A percentile compares a stretch with the other conserved stretches of the same genome.
Evolutionary conservation across 1,284 basidiomycete species (phyloP).

Genomic region (Sanghuangporus weigelae): DNA sequence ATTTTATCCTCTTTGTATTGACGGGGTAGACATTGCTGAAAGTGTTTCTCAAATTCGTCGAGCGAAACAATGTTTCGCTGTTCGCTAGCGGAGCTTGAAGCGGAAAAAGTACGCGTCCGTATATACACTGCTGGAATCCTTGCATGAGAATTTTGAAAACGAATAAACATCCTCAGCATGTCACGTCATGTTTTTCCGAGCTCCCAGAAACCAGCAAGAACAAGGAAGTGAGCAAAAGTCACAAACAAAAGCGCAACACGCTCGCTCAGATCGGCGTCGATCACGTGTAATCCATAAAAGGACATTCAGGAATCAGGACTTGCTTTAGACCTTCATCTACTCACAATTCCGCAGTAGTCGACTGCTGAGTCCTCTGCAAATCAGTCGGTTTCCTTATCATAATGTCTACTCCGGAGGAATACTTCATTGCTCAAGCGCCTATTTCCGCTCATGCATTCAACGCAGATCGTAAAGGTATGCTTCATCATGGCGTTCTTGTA

Average conservation of each 20-base stretch:
- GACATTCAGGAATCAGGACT: not conserved
- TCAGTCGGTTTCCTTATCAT: not conserved
- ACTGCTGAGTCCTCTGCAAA: conserved; percentile 73
- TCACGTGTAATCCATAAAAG: not conserved
- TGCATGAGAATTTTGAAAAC: too few relatives aligned
- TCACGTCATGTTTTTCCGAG: not conserved
- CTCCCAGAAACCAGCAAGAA: too few relatives aligned
- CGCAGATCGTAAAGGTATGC: conserved; percentile 76
- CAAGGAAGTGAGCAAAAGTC: not conserved
- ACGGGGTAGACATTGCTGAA: conserved; percentile 35
- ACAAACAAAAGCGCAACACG: not conserved
- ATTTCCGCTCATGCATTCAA: conserved; percentile 93
- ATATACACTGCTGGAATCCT: not conserved
- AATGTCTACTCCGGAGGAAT: conserved; percentile 77
- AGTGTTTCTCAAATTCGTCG: conserved; percentile 39
- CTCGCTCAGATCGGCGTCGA: not conserved
- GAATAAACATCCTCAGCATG: not conserved
- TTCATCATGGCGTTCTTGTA: conserved; percentile 26
- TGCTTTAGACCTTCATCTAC: not conserved
- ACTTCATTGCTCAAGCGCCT: conserved; percentile 75
- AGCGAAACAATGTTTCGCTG: not conserved
- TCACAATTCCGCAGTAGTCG: conserved; percentile 54
- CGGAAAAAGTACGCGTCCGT: not conserved
- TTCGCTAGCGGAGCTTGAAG: not conserved
- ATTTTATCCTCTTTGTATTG: conserved; percentile 37